Evolutionary conservation across 495 filamentous ascomycete genomes (phyloP).

Genomic region (Trichoderma reesei): DNA sequence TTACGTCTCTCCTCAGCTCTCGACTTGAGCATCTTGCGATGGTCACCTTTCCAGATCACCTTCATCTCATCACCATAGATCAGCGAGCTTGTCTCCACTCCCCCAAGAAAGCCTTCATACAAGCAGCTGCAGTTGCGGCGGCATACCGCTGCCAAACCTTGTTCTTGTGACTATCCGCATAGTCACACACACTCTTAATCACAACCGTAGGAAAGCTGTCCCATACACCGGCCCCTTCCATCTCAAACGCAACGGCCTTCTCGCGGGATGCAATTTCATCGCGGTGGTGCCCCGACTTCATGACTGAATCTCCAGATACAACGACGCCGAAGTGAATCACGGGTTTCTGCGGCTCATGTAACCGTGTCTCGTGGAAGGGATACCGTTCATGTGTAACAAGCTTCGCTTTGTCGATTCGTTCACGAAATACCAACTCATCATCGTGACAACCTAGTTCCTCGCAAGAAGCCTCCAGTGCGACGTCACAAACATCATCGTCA

Average conservation of each 20-base stretch:
- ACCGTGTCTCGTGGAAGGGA: background rate
- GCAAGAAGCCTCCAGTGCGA: background rate
- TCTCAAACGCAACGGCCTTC: conserved; percentile 25
- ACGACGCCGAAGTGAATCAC: conserved; percentile 20
- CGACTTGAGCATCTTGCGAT: too few relatives aligned
- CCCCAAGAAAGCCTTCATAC: conserved; percentile 14
- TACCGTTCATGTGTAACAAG: too few relatives aligned
- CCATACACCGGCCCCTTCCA: conserved; percentile 32
- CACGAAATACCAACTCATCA: background rate
- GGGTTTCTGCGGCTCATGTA: background rate
- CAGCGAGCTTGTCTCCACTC: background rate
- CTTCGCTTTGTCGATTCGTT: background rate
- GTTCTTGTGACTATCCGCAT: conserved; percentile 35
- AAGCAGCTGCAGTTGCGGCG: conserved; percentile 26
- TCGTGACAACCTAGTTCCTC: background rate
- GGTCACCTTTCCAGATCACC: background rate
- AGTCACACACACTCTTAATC: conserved; percentile 31
- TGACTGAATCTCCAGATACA: conserved; percentile 23
- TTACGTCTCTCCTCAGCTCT: too few relatives aligned
- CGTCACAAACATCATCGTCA: background rate
- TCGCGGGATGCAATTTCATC: conserved; percentile 16
- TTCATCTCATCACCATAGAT: background rate
- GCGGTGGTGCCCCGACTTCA: conserved; percentile 24
- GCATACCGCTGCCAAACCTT: conserved; percentile 34
- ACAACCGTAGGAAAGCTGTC: conserved; percentile 22